phyloP scores from a whole-genome alignment of 2,329 filamentous ascomycete genomes.

The Talaromyces sp. region DNA sequence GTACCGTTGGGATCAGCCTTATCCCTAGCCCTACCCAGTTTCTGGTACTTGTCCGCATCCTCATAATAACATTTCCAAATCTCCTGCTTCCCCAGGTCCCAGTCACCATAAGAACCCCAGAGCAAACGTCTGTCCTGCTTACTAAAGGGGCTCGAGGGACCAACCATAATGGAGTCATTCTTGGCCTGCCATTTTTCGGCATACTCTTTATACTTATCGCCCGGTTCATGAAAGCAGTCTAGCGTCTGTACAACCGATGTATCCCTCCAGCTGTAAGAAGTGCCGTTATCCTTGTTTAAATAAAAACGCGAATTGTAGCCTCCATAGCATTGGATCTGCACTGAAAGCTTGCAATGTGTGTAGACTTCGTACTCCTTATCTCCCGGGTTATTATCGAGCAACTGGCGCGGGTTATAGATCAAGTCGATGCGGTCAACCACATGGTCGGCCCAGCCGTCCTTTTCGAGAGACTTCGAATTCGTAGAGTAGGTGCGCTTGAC shows the following conservation, averaged over 20 bases:
- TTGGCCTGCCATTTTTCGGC: constrained; percentile 41
- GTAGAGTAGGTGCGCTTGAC: constrained; percentile 46
- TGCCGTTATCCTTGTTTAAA: constrained; percentile 42
- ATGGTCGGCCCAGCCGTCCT: constrained; percentile 39
- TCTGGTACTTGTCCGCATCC: neutral
- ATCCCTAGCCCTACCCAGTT: neutral
- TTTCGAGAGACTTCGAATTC: constrained; percentile 36
- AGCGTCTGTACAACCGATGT: constrained; percentile 36
- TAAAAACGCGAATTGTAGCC: constrained; percentile 42
- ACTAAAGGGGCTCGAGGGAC: constrained; percentile 29
- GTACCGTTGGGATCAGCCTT: constrained; percentile 5
- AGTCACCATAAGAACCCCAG: constrained; percentile 12
- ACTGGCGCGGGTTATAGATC: constrained; percentile 24
- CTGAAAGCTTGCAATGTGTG: constrained; percentile 38
- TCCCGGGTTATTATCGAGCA: constrained; percentile 22
- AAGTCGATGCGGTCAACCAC: constrained; percentile 35
- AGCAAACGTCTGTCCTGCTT: constrained; percentile 30
- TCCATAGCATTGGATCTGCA: constrained; percentile 45
- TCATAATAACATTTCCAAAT: constrained; percentile 15
- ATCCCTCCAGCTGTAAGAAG: constrained; percentile 47
- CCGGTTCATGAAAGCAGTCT: constrained; percentile 43
- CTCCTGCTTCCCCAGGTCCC: constrained; percentile 13
- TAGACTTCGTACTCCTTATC: too few species aligned
- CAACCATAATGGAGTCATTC: constrained; percentile 32
- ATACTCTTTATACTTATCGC: constrained; percentile 20